Conservation (phyloP, 768 basidiomycete genomes). For the Rhodotorula graminis region DNA sequence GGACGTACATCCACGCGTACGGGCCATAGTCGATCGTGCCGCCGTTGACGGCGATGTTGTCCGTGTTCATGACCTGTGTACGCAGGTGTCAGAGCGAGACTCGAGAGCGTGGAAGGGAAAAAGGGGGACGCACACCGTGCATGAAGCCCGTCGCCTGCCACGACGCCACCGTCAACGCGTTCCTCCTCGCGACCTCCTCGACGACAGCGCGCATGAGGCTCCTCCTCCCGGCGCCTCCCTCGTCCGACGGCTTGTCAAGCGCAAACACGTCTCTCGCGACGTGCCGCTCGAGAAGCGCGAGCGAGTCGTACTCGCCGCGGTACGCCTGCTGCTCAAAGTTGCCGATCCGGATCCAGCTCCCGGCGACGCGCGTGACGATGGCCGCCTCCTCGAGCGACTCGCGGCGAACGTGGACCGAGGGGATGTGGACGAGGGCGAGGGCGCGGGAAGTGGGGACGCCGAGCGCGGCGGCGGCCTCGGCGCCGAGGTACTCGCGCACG, state of each 20-base stretch:
- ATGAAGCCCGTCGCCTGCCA: constrained; percentile 92
- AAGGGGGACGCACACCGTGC: background rate
- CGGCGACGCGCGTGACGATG: constrained; percentile 38
- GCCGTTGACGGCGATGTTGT: constrained; percentile 60
- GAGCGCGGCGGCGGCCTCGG: constrained; percentile 83
- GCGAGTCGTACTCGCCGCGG: constrained; percentile 61
- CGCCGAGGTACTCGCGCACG: constrained; percentile 85
- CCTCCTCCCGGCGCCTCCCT: background rate
- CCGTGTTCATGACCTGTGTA: constrained; percentile 85
- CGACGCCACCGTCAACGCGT: constrained; percentile 84
- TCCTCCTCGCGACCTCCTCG: constrained; percentile 72
- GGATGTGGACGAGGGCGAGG: constrained; percentile 70
- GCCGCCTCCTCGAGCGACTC: constrained; percentile 59
- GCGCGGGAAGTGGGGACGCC: constrained; percentile 83
- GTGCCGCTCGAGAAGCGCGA: constrained; percentile 68
- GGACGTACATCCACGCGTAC: constrained; percentile 38
- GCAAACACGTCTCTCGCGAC: constrained; percentile 38
- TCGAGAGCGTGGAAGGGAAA: constrained; percentile 46
- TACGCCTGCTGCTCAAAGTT: constrained; percentile 44
- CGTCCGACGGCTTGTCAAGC: background rate
- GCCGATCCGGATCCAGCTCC: constrained; percentile 66
- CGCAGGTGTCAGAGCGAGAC: constrained; percentile 47
- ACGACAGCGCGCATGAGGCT: constrained; percentile 51
- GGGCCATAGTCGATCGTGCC: constrained; percentile 58
- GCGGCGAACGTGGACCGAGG: constrained; percentile 66